Conservation (phyloP, 164 flowering plant genomes). For the Magnolia officinalis region DNA sequence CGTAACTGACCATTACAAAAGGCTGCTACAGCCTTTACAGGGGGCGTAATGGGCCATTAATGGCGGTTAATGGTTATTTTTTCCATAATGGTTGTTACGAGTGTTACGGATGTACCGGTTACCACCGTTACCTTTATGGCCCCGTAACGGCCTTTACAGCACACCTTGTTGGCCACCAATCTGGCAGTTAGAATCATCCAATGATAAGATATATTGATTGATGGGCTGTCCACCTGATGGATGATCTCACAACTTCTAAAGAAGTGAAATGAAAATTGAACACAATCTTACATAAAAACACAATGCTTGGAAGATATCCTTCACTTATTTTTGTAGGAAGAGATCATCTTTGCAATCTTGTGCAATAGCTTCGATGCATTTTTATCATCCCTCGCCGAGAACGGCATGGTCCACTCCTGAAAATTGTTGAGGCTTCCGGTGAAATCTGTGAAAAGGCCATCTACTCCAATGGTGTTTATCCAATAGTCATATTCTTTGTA, state of each 20-base stretch:
- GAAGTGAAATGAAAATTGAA: background rate
- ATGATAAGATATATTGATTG: background rate
- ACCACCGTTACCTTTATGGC: too few relatives aligned
- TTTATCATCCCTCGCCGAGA: slow-evolving; percentile 25
- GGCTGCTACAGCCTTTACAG: too few relatives aligned
- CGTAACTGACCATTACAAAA: too few relatives aligned
- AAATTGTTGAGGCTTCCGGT: slow-evolving; percentile 77
- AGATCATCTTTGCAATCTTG: slow-evolving; percentile 37
- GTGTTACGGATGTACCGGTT: too few relatives aligned
- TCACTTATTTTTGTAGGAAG: slow-evolving; percentile 4
- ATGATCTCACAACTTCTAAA: background rate
- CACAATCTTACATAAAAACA: background rate
- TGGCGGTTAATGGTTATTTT: too few relatives aligned
- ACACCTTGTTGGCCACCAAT: background rate
- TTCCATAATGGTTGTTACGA: too few relatives aligned
- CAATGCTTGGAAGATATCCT: background rate
- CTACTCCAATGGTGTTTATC: slow-evolving; percentile 77
- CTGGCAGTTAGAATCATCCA: background rate
- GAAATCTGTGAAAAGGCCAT: slow-evolving; percentile 97
- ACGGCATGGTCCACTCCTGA: slow-evolving; percentile 54
- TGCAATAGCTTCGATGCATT: slow-evolving; percentile 39
- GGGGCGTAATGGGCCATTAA: too few relatives aligned
- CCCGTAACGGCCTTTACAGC: too few relatives aligned
- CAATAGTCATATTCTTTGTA: slow-evolving; percentile 76
- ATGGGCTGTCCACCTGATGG: background rate